Conservation (phyloP, 176 grass and related monocot genomes). For the Thalia dealbata region DNA sequence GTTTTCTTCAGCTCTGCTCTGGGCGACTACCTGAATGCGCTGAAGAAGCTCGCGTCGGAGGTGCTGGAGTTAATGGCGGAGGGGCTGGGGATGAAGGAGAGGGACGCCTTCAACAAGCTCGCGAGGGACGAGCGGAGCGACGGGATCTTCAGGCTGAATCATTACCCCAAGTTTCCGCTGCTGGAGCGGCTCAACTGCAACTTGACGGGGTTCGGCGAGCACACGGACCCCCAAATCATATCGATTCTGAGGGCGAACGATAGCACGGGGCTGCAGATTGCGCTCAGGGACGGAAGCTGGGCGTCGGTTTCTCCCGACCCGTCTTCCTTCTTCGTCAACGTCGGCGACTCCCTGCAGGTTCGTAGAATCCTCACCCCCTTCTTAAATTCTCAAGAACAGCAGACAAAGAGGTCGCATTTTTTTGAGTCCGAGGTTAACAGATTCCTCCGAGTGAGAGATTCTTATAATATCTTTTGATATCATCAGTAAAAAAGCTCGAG, state of each 20-base stretch:
- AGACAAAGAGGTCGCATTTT: too few relatives aligned
- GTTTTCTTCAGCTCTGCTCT: constrained; percentile 12
- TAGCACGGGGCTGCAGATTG: constrained; percentile 8
- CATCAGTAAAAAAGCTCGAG: too few relatives aligned
- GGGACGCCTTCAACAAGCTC: not conserved
- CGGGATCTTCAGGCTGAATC: constrained; percentile 7
- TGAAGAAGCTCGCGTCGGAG: constrained; percentile 2
- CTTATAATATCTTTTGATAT: too few relatives aligned
- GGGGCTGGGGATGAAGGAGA: not conserved
- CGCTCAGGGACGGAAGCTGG: constrained; percentile 12
- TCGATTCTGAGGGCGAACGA: constrained; percentile 11
- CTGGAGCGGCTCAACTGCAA: constrained; percentile 7
- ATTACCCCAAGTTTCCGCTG: constrained; percentile 12
- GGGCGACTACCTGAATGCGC: not conserved
- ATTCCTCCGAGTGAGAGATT: too few relatives aligned
- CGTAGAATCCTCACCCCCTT: too few relatives aligned
- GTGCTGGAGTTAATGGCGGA: constrained; percentile 12
- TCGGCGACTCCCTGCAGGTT: constrained; percentile 11
- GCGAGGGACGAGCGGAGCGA: constrained; percentile 5
- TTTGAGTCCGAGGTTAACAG: too few relatives aligned
- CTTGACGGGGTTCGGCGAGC: constrained; percentile 17
- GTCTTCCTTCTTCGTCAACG: constrained; percentile 15
- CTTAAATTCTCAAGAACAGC: too few relatives aligned
- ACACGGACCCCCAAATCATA: constrained; percentile 19
- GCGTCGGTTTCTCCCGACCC: constrained; percentile 6